Evolutionary conservation across 2,329 filamentous ascomycete genomes (phyloP), one percentile per base, ranked within the genome.

Genomic region (Fusarium verticillioides): DNA sequence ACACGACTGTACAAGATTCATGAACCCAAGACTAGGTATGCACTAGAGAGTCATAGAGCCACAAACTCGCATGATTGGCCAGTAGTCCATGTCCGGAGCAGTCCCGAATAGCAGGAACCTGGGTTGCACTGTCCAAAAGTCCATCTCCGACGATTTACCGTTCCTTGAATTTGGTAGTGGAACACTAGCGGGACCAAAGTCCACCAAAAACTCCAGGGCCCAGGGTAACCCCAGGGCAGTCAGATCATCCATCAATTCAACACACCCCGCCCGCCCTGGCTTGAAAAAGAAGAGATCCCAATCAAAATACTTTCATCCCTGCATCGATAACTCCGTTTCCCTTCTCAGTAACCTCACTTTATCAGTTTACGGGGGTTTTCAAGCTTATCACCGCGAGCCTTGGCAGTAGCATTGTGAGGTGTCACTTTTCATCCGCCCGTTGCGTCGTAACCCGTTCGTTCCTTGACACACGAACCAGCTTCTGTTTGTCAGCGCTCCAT

Each of bases 71-170:
- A 12, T 58, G 30, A 59, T 69, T 69, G 65, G 66, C 5, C 16
- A 16, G 13, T 9, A 18, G 5, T 28, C 49, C 30, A 23, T 46
- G 30, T 50, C 60, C 66, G 70, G 70, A 66, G 66, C 46, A 49
- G 59, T 74, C 67, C 70, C 70, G 67, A 67, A 46, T 39, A 61
- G 53, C 59, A 72, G 62, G 70, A 71, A 59, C 66, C 70, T 50
- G 44, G 36, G 61, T 61, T 47, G 59, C 65, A 61, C 57, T 62
- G 69, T 54, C 28, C 49, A 66, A 60, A 69, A 44, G 62, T 57
- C 69, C 70, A 53, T 54, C 47, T 62, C 66, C 66, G 66, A 69
- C 52, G 71, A 66, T 73, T 52, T 58, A 11, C 47, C 43, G 62
- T 63, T 59, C 70, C 66, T 53, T 69, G 50, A 64, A 52, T 53